Base-by-base conservation (phyloP, 305 asterid species). In the Fraxinus greggii region DNA sequence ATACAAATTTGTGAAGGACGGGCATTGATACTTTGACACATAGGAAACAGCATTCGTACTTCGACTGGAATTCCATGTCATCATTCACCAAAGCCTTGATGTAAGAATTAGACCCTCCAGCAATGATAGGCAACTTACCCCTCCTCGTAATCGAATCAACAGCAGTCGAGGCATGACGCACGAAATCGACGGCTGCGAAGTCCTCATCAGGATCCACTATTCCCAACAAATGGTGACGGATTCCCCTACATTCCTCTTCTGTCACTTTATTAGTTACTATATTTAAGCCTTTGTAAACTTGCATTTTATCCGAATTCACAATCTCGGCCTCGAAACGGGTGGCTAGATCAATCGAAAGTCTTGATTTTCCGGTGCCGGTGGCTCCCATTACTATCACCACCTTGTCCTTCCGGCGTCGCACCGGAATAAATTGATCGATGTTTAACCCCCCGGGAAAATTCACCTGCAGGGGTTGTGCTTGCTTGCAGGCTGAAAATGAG, bases 321-420 rank as follows among this genome's bases (percentile, higher is more conserved):
- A 94, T 84, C 79, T 94, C 97, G 0, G 92, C 98, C 24, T 85
- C 87, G 76, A 92, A 91, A 0, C 84, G 87, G 8, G 84, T 85
- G 67, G 98, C 98, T 4, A 94, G 21, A 75, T 94, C 97, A 1
- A 94, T 89, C 0, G 98, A 89, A 31, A 93, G 94, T 4, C 93
- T 93, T 6, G 98, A 92, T 70, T 93, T 93, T 12, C 98, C 98
- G 8, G 97, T 91, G 10, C 98, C 97, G 1, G 98, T 93, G 70
- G 92, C 92, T 35, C 98, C 98, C 85, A 91, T 82, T 8, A 94
- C 96, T 13, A 94, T 85, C 54, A 92, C 97, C 19, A 90, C 98
- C 88, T 87, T 91, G 82, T 92, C 94, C 86, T 92, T 92, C 31
- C 87, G 88, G 80, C 88, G 88, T 81, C 87, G 90, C 0, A 79